Percentiles rank a stretch among this genome's conserved stretches.
These are phyloP conservation scores for Trametes versicolor DNA, from an alignment of 1,284 basidiomycete species.

Conservation along the genomic window DNA sequence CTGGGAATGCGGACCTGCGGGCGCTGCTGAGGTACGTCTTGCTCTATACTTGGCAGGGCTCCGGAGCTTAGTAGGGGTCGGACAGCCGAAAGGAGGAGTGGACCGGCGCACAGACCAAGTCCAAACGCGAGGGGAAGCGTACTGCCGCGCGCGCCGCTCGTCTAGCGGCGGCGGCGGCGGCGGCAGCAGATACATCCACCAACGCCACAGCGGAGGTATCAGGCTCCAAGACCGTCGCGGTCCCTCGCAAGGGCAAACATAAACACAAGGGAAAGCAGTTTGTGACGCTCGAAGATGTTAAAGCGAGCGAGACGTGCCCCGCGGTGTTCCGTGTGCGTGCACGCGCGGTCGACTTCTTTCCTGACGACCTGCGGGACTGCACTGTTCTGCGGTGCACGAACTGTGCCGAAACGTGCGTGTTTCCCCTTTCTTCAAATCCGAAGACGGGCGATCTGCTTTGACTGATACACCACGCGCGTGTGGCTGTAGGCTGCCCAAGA, in stretches of 20 bases:
- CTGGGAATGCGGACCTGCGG: conserved; percentile 42
- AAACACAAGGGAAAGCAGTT: conserved; percentile 19
- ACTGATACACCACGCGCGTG: neutral
- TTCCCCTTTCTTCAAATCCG: too few relatives aligned
- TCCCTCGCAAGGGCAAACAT: conserved; percentile 11
- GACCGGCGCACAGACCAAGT: conserved; percentile 23
- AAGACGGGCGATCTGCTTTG: neutral
- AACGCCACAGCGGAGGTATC: neutral
- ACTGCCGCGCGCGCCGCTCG: conserved; percentile 21
- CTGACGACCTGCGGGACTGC: conserved; percentile 57
- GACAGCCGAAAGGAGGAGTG: conserved; percentile 43
- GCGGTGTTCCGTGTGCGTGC: conserved; percentile 57
- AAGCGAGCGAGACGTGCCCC: conserved; percentile 46
- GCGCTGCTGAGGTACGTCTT: conserved; percentile 44
- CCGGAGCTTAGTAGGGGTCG: too few relatives aligned
- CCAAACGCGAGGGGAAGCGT: conserved; percentile 22
- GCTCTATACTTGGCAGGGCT: neutral
- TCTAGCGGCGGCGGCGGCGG: conserved; percentile 15
- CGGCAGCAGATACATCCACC: neutral
- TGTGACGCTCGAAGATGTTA: conserved; percentile 53
- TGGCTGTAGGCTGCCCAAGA: conserved; percentile 52
- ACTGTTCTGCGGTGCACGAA: conserved; percentile 59
- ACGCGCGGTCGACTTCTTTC: conserved; percentile 64
- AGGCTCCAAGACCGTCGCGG: neutral
- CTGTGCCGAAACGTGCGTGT: conserved; percentile 60